Conservation (phyloP, 2,329 filamentous ascomycete species). For the Westerdykella ornata region DNA sequence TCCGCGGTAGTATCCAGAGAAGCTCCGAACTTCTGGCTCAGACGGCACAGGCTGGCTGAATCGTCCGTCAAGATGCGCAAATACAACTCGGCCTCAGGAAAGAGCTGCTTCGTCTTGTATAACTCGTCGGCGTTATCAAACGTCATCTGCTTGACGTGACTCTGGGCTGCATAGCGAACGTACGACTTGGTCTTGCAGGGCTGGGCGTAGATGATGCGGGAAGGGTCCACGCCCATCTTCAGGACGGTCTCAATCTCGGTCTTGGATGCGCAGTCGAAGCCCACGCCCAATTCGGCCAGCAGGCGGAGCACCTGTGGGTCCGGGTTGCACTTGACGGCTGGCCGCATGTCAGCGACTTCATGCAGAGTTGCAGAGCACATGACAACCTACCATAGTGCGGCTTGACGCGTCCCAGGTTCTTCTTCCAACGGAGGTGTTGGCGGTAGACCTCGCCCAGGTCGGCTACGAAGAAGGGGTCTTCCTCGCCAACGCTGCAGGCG, state of each 20-base stretch:
- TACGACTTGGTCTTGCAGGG: constrained; percentile 99
- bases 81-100: constrained; percentile 81
- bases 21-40: constrained; percentile 97
- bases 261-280: constrained; percentile 98
- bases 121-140: constrained; percentile 98
- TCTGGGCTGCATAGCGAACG: constrained; percentile 76
- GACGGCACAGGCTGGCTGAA: constrained; percentile 83
- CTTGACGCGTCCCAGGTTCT: constrained; percentile 83
- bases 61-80: constrained; percentile 95
- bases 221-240: constrained; percentile 71
- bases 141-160: constrained; percentile 94
- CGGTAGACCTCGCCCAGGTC: constrained; percentile 98
- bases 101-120: constrained; percentile 93
- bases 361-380: not conserved
- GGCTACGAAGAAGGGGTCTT: constrained; percentile 97
- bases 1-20: constrained; percentile 72
- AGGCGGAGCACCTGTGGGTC: constrained; percentile 84
- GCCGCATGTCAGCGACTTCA: constrained; percentile 17
- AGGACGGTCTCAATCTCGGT: constrained; percentile 91
- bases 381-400: constrained; percentile 78
- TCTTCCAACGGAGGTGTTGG: constrained; percentile 97
- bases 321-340: constrained; percentile 98
- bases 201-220: constrained; percentile 96
- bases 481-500: constrained; percentile 81
- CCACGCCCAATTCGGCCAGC: constrained; percentile 79